Conservation (phyloP, 2,329 filamentous ascomycete genomes). For the Colletotrichum sp. region DNA sequence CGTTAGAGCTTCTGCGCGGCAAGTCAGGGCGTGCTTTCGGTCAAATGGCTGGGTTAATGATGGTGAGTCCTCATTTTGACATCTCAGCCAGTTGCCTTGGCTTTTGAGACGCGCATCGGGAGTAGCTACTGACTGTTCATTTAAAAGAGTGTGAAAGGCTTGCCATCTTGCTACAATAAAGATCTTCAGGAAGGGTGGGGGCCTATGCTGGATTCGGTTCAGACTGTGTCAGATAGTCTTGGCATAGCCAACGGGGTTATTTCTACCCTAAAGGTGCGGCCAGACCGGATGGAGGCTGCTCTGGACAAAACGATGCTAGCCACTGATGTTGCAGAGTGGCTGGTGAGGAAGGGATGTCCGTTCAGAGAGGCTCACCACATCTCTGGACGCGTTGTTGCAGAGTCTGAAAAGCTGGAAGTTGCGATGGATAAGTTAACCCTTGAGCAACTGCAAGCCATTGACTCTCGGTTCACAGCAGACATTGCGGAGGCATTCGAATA, state of each 20-base stretch:
- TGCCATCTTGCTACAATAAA: conserved; percentile 79
- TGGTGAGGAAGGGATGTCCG: conserved; percentile 69
- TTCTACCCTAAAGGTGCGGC: conserved; percentile 64
- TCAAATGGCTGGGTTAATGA: conserved; percentile 66
- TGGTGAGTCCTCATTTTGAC: conserved; percentile 40
- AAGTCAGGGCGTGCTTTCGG: conserved; percentile 38
- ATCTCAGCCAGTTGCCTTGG: conserved; percentile 25
- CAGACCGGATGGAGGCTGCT: conserved; percentile 74
- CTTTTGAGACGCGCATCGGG: conserved; percentile 25
- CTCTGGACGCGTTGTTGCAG: conserved; percentile 72
- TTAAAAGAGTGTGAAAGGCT: conserved; percentile 56
- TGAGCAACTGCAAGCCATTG: conserved; percentile 71
- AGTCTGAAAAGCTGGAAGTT: conserved; percentile 66
- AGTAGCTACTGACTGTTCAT: conserved; percentile 30
- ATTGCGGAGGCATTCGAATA: conserved; percentile 72
- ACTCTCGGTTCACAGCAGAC: conserved; percentile 70
- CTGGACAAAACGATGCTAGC: conserved; percentile 78
- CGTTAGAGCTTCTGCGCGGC: conserved; percentile 29
- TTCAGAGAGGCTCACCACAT: conserved; percentile 83
- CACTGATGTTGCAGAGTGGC: conserved; percentile 67
- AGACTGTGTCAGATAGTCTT: conserved; percentile 74
- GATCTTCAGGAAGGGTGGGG: conserved; percentile 77
- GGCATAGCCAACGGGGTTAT: conserved; percentile 74
- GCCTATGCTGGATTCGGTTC: conserved; percentile 76
- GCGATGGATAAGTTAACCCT: conserved; percentile 73